Evolutionary conservation across 2,329 filamentous ascomycete genomes (phyloP), one percentile per base, ranked within the genome.

Genomic region (Cladophialophora immunda): DNA sequence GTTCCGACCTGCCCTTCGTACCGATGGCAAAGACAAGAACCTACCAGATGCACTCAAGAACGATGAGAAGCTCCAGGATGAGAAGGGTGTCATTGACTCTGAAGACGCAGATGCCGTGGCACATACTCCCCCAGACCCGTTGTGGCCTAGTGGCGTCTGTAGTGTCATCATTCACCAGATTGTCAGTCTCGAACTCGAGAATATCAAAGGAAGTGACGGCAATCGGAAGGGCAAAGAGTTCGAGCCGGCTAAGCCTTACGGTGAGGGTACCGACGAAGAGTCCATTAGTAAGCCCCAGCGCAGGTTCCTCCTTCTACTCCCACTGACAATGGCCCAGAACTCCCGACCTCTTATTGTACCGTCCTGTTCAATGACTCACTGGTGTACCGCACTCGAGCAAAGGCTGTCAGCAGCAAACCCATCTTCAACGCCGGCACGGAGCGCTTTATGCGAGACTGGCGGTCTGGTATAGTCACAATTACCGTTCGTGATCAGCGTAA

Each of bases 371-470:
- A 74, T 54, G 70, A 71, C 53, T 56, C 59, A 4, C 72, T 85
- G 81, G 84, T 93, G 19, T 98, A 97, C 83, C 93, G 94, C 75
- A 98, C 94, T n/a, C 88, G 95, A 75, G 88, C 92, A 38, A 98
- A 99, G 83, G 94, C 94, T 3, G 91, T 97, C 7, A 96, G 92
- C 38, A 96, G 92, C 60, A 94, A 96, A 77, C 95, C 95, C 1
- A 97, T 98, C 70, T 98, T 97, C 85, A 97, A 98, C 73, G 94
- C 95, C 2, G 94, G 94, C 67, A 97, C 94, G 0, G 95, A 99
- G 76, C 88, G 91, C 13, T 98, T 98, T 73, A 83, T 98, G 32
- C 90, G 94, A 25, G 94, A 99, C 76, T 99, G 95, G 95, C 87
- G 93, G 70, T 95, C 92, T 19, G 86, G 87, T 54, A 91, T 97